A percentile compares a stretch with the other conserved stretches of the same genome.
Conservation (phyloP, 2,329 filamentous ascomycete species). For the Alternaria gansuensis region DNA sequence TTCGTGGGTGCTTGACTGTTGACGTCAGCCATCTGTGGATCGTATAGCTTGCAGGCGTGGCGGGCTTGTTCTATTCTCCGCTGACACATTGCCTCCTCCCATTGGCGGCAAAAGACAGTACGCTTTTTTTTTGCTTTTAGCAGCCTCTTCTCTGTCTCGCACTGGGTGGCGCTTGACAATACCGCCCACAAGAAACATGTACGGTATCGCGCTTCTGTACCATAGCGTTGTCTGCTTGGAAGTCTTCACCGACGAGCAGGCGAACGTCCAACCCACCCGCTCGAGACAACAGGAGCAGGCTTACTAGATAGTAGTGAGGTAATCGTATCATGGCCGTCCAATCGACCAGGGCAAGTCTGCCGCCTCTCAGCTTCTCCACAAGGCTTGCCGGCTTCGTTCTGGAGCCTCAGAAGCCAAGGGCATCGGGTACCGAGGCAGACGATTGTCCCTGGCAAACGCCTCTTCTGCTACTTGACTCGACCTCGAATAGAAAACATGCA, state of each 20-base stretch:
- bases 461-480: conserved; percentile 17
- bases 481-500: conserved; percentile 25
- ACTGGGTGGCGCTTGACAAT: neutral
- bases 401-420: conserved; percentile 39
- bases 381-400: conserved; percentile 12
- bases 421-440: conserved; percentile 21
- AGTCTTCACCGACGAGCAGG: conserved; percentile 22
- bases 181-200: neutral
- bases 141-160: conserved; percentile 8
- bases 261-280: conserved; percentile 29
- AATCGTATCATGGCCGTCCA: conserved; percentile 46
- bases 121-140: conserved; percentile 30
- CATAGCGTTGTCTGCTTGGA: neutral
- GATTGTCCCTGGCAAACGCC: conserved; percentile 29
- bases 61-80: conserved; percentile 16
- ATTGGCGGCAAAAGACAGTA: conserved; percentile 16
- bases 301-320: conserved; percentile 30
- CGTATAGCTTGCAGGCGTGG: conserved; percentile 15
- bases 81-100: conserved; percentile 3
- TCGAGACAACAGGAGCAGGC: conserved; percentile 27
- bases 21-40: conserved; percentile 21
- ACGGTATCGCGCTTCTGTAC: neutral
- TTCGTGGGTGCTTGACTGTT: conserved; percentile 3
- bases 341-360: conserved; percentile 14
- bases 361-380: conserved; percentile 13